Conservation (phyloP, 306 rosid genomes). For the Dryas octopetala region DNA sequence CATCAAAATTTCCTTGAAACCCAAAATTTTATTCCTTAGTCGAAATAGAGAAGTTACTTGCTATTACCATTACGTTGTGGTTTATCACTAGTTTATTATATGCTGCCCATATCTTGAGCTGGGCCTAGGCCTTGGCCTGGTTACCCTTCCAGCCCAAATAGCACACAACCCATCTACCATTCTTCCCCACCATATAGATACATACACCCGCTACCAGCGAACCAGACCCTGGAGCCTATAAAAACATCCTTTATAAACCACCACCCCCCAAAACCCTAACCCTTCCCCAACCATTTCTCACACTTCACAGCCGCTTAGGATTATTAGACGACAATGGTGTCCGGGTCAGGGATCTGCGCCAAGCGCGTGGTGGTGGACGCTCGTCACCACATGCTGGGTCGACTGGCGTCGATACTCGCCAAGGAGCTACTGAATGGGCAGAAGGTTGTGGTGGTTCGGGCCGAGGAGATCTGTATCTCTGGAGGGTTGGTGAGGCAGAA, state of each 20-base stretch:
- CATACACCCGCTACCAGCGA: neutral
- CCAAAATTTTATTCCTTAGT: too few species aligned
- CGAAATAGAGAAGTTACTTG: too few species aligned
- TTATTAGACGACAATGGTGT: slow-evolving; percentile 45
- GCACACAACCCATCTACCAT: neutral
- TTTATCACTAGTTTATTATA: too few species aligned
- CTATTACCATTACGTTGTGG: too few species aligned
- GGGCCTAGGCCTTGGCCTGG: neutral
- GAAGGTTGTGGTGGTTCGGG: slow-evolving; percentile 60
- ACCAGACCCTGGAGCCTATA: neutral
- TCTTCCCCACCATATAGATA: neutral
- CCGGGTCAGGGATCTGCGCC: slow-evolving; percentile 67
- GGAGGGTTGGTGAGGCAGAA: slow-evolving; percentile 73
- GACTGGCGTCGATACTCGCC: slow-evolving; percentile 60
- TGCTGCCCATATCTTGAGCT: too few species aligned
- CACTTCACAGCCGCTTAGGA: slow-evolving; percentile 20
- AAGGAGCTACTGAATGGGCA: slow-evolving; percentile 75
- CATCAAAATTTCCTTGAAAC: too few species aligned
- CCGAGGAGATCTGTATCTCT: slow-evolving; percentile 72
- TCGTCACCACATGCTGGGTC: slow-evolving; percentile 77
- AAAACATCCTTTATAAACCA: neutral
- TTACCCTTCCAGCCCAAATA: neutral
- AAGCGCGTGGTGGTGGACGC: slow-evolving; percentile 79
- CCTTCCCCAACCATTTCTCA: neutral
- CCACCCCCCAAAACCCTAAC: slow-evolving; percentile 8